Percentiles rank a stretch among this genome's conserved stretches.
Evolutionary conservation across 192 early-diverging fungal species (phyloP).

Genomic region (Gorgonomyces haynaldii): DNA sequence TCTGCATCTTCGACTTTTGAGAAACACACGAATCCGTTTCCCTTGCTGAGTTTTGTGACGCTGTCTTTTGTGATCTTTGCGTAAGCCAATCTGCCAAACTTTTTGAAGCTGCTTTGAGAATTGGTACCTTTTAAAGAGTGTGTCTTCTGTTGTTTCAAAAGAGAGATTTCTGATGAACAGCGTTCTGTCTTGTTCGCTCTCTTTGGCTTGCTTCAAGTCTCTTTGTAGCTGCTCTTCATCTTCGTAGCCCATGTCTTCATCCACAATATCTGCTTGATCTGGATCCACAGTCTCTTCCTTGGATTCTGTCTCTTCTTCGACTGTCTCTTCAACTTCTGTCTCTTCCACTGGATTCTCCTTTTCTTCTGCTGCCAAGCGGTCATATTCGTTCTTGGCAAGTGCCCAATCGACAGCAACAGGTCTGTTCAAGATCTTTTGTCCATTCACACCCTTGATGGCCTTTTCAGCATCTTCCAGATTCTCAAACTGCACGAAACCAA

Average conservation of each 20-base stretch:
- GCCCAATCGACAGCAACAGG: constrained; percentile 77
- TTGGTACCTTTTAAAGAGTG: constrained; percentile 44
- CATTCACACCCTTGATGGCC: constrained; percentile 57
- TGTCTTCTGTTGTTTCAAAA: constrained; percentile 81
- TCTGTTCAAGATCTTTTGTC: constrained; percentile 54
- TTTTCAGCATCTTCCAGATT: constrained; percentile 56
- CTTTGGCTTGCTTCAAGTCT: constrained; percentile 4
- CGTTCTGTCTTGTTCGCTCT: constrained; percentile 43
- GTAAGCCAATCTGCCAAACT: constrained; percentile 69
- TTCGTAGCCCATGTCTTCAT: constrained; percentile 22
- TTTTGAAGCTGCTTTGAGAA: constrained; percentile 40
- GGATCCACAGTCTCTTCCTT: constrained; percentile 23
- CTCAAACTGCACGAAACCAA: constrained; percentile 83
- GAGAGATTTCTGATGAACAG: constrained; percentile 88
- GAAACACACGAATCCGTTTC: constrained; percentile 94
- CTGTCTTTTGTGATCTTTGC: constrained; percentile 73
- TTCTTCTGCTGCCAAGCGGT: constrained; percentile 19
- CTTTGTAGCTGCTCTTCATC: not conserved
- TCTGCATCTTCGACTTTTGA: constrained; percentile 56
- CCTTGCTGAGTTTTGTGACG: constrained; percentile 71
- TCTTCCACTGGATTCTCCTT: constrained; percentile 24
- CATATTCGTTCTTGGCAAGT: constrained; percentile 60
- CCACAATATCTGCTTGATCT: constrained; percentile 17
- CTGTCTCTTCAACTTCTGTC: constrained; percentile 21
- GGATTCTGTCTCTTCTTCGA: constrained; percentile 16